Evolutionary conservation across 306 rosid genomes (phyloP).

Genomic region (Ormosia semicastrata): DNA sequence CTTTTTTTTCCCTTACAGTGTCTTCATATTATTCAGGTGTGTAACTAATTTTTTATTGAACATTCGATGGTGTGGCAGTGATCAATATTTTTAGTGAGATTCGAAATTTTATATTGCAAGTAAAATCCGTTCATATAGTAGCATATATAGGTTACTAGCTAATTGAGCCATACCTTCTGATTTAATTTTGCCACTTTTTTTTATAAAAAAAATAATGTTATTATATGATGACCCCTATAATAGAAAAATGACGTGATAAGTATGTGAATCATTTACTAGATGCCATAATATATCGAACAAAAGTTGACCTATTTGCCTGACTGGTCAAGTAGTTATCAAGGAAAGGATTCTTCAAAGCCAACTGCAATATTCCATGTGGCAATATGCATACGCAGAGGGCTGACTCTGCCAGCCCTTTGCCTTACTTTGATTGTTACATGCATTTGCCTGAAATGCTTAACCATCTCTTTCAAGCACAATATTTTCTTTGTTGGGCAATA

Average conservation of each 20-base stretch:
- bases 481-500: background rate
- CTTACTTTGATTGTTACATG: background rate
- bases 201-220: too few species aligned
- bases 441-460: background rate
- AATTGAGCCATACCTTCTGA: too few species aligned
- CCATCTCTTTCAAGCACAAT: conserved; percentile 17
- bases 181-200: too few species aligned
- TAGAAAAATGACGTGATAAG: conserved; percentile 10
- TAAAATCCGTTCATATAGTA: too few species aligned
- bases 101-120: too few species aligned
- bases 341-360: conserved; percentile 1
- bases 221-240: background rate
- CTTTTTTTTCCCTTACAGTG: too few species aligned
- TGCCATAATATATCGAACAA: background rate
- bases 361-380: background rate
- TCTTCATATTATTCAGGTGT: too few species aligned
- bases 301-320: background rate
- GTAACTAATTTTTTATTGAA: too few species aligned
- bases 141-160: too few species aligned
- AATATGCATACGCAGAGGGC: background rate
- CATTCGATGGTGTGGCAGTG: too few species aligned
- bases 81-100: too few species aligned
- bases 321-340: background rate
- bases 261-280: background rate
- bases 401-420: background rate